phyloP scores from a whole-genome alignment of 495 filamentous ascomycete species.

The Aspergillus bertholletiae region DNA sequence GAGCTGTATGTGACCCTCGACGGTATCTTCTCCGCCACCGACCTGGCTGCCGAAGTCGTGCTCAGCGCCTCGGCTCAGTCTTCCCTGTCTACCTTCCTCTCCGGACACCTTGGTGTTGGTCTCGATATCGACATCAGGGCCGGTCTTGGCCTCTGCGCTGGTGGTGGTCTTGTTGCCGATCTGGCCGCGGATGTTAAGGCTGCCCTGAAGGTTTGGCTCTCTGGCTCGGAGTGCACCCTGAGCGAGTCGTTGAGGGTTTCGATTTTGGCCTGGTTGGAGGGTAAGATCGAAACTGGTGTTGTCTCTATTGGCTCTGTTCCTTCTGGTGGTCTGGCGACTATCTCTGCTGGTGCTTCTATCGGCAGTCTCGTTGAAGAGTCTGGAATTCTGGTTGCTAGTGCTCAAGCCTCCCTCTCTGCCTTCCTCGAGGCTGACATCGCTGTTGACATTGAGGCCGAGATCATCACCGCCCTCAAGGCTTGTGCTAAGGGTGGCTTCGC shows the following conservation, averaged over 20 bases:
- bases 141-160: slow-evolving; percentile 35
- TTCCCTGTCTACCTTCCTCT: slow-evolving; percentile 30
- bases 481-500: slow-evolving; percentile 34
- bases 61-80: slow-evolving; percentile 30
- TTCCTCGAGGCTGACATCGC: slow-evolving; percentile 33
- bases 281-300: slow-evolving; percentile 26
- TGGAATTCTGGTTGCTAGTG: slow-evolving; percentile 28
- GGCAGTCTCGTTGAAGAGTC: slow-evolving; percentile 26
- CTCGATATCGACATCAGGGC: slow-evolving; percentile 30
- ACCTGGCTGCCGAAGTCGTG: slow-evolving; percentile 28
- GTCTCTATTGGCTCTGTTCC: slow-evolving; percentile 27
- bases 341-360: slow-evolving; percentile 38
- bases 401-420: slow-evolving; percentile 31
- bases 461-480: slow-evolving; percentile 28
- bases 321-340: slow-evolving; percentile 26
- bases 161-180: slow-evolving; percentile 32
- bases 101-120: slow-evolving; percentile 10
- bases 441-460: slow-evolving; percentile 24
- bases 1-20: slow-evolving; percentile 38
- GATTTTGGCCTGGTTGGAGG: slow-evolving; percentile 35
- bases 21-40: slow-evolving; percentile 34
- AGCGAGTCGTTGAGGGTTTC: slow-evolving; percentile 27
- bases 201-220: slow-evolving; percentile 32
- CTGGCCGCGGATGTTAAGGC: slow-evolving; percentile 34
- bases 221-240: slow-evolving; percentile 28